Base-by-base conservation (phyloP, 805 yeast genomes). In the Zygosaccharomyces siamensis region DNA sequence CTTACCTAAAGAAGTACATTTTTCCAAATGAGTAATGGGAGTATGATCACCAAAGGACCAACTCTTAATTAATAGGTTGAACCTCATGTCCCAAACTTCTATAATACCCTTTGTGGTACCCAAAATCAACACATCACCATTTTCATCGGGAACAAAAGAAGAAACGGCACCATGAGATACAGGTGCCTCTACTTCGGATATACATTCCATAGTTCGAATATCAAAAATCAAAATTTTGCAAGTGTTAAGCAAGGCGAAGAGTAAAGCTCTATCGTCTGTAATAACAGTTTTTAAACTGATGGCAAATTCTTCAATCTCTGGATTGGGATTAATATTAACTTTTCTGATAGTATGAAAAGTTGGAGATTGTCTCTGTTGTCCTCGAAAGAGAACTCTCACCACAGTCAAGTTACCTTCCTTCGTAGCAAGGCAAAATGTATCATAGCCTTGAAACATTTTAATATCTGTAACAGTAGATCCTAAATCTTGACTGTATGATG, bases 41-140 rank as follows among this genome's bases (percentile, higher is more conserved):
- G 61, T 66, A 3, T 73, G 72, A 11, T 72, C 69, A 36, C 73
- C 76, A 39, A 88, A 74, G 7, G 76, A 75, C 81, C 89, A 85
- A 1, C 83, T 71, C 51, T 77, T 81, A 31, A 88, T 69, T 37
- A 77, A 69, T 0, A 84, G 50, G 31, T 73, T 73, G 62, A 89
- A 87, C 46, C 95, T 71, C 31, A 86, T 55, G 63, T 89, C 97
- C 95, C 96, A 89, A 12, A 92, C 66, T 53, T 81, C 82, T 27
- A 93, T 61, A 0, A 83, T 69, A 1, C 97, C 97, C 35, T 76
- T 77, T 0, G 78, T 69, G 0, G 97, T 87, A 0, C 97, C 97
- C 2, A 84, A 61, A 7, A 87, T 63, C 1, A 87, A 62, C 88
- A 96, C 88, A 4, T 76, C 69, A 23, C 71, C 67, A 12, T 72